phyloP scores from a whole-genome alignment of 139 green algal genomes.

The Ettlia oleoabundans region DNA sequence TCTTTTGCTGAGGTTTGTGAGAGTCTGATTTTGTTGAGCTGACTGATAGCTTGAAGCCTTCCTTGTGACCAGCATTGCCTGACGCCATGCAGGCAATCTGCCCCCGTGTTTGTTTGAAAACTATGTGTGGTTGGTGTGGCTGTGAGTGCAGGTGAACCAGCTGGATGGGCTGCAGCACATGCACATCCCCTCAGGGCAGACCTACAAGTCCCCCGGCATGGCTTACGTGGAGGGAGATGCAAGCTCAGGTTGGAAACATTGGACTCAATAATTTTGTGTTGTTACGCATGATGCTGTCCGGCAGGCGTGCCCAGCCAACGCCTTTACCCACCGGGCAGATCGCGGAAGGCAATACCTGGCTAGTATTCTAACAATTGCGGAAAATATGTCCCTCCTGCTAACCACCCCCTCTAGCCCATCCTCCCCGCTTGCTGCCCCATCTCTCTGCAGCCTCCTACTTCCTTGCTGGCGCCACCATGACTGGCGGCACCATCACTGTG shows the following conservation, averaged over 20 bases:
- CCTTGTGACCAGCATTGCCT: no score
- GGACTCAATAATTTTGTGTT: not conserved
- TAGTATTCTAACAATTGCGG: no score
- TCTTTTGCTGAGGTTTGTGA: no score
- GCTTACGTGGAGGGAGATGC: conserved; percentile 98
- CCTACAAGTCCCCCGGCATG: conserved; percentile 89
- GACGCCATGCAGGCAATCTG: not conserved
- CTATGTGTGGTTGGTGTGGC: not conserved
- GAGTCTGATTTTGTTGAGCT: no score
- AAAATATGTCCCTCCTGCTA: no score
- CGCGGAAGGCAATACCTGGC: no score
- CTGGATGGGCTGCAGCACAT: conserved; percentile 86
- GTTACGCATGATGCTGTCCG: not conserved
- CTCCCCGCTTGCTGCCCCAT: no score
- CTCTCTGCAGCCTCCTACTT: conserved; percentile 93
- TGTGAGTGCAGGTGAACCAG: conserved; percentile 61
- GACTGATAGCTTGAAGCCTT: no score
- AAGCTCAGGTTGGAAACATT: conserved; percentile 78
- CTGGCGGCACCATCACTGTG: conserved; percentile 88
- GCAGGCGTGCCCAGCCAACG: no score
- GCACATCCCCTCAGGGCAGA: conserved; percentile 70
- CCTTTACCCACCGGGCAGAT: no score
- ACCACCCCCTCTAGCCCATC: not conserved
- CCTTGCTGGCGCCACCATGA: conserved; percentile 94
- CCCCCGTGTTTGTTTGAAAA: not conserved